phyloP scores from a whole-genome alignment of 1,284 basidiomycete genomes.

The Leccinum angustisporum region DNA sequence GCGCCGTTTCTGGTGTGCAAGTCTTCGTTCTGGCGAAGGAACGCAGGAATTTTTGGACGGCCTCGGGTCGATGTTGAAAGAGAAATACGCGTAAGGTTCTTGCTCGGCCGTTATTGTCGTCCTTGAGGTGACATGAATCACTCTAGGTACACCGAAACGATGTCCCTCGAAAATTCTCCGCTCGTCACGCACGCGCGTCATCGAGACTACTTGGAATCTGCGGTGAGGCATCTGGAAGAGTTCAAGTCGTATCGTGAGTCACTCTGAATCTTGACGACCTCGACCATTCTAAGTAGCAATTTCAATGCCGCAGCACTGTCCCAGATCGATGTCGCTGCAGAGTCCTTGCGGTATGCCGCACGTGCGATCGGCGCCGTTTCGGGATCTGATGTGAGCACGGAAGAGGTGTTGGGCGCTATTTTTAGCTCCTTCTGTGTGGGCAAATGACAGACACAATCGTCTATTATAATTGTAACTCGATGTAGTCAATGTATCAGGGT shows the following conservation, averaged over 20 bases:
- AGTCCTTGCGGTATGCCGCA: slow-evolving; percentile 83
- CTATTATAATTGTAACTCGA: background rate
- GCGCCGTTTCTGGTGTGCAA: slow-evolving; percentile 52
- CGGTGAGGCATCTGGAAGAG: slow-evolving; percentile 61
- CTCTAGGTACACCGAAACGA: slow-evolving; percentile 21
- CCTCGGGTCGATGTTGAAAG: slow-evolving; percentile 53
- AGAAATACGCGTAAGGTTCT: slow-evolving; percentile 44
- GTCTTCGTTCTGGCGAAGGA: slow-evolving; percentile 61
- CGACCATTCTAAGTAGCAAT: background rate
- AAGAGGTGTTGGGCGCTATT: slow-evolving; percentile 79
- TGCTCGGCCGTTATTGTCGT: background rate
- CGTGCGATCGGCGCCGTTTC: slow-evolving; percentile 79
- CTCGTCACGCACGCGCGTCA: slow-evolving; percentile 81
- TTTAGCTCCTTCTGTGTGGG: slow-evolving; percentile 88
- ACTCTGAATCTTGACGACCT: slow-evolving; percentile 30
- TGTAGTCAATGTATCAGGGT: background rate
- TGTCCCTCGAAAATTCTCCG: slow-evolving; percentile 38
- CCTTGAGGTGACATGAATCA: background rate
- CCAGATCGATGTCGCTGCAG: slow-evolving; percentile 73
- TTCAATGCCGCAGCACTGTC: slow-evolving; percentile 23
- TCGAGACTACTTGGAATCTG: slow-evolving; percentile 69
- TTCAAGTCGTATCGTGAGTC: slow-evolving; percentile 60
- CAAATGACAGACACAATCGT: slow-evolving; percentile 44
- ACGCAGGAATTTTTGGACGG: slow-evolving; percentile 56
- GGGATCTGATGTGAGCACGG: slow-evolving; percentile 57